These are phyloP conservation scores for Rhododendron ovatum DNA, from an alignment of 148 eudicot genomes.

Conservation along the genomic window DNA sequence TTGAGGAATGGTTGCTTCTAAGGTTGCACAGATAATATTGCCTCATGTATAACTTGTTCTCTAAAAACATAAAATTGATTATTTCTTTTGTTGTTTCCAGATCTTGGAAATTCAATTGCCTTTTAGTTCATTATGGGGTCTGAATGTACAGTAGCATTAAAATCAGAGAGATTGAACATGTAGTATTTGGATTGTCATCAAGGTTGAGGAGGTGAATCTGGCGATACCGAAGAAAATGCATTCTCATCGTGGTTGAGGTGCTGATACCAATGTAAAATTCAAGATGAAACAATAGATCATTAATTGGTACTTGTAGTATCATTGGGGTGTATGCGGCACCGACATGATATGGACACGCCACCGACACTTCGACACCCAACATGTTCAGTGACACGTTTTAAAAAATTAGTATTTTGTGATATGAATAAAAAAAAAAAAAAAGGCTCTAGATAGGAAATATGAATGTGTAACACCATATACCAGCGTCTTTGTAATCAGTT, in stretches of 20 bases:
- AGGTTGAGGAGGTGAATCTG: not conserved
- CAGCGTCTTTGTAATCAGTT: not conserved
- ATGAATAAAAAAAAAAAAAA: not conserved
- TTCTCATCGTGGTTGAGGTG: not conserved
- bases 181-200: not conserved
- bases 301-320: not conserved
- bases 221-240: not conserved
- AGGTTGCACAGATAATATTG: not conserved
- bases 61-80: not conserved
- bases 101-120: not conserved
- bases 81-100: not conserved
- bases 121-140: not conserved
- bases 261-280: not conserved
- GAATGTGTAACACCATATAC: not conserved
- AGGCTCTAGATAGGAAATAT: not conserved
- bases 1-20: not conserved
- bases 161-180: not conserved
- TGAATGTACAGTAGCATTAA: not conserved
- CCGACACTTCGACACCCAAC: not conserved
- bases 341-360: not conserved
- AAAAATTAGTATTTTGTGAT: not conserved
- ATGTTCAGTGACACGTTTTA: not conserved
- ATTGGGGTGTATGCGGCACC: not conserved
- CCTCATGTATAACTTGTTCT: not conserved
- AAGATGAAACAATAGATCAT: not conserved